These are phyloP conservation scores for Umbelopsis sp. DNA, from an alignment of 192 early-diverging fungal genomes.

Conservation along the genomic window DNA sequence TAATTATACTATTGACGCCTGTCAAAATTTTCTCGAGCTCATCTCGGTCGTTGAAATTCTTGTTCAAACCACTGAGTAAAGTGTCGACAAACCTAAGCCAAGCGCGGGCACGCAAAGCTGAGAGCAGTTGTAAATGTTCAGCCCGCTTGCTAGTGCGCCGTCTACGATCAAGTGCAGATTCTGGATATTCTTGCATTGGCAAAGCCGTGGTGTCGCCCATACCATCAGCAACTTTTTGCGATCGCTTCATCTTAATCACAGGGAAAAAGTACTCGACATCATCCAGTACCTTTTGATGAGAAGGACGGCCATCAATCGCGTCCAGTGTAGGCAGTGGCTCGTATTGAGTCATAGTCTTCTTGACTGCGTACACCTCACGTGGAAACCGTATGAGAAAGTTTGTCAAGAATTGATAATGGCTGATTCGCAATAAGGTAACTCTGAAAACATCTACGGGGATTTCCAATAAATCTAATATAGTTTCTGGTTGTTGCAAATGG, in stretches of 20 bases:
- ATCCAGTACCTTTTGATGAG: neutral
- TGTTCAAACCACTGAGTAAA: conserved; percentile 52
- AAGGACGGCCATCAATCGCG: conserved; percentile 8
- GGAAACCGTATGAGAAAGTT: conserved; percentile 56
- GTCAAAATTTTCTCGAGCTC: conserved; percentile 52
- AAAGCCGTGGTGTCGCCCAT: neutral
- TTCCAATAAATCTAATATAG: conserved; percentile 41
- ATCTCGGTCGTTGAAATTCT: conserved; percentile 50
- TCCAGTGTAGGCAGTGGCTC: conserved; percentile 34
- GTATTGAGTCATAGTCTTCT: conserved; percentile 51
- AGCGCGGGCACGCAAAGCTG: conserved; percentile 51
- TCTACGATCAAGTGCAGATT: neutral
- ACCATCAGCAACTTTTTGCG: neutral
- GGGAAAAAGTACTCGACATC: conserved; percentile 44
- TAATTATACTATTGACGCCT: conserved; percentile 53
- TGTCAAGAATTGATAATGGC: conserved; percentile 59
- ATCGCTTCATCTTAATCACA: conserved; percentile 27
- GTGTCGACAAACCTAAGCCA: conserved; percentile 58
- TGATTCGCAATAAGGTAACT: conserved; percentile 52
- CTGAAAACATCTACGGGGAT: conserved; percentile 50
- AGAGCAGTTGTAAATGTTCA: conserved; percentile 32
- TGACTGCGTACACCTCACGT: conserved; percentile 50
- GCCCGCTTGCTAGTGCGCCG: conserved; percentile 19
- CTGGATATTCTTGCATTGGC: neutral
- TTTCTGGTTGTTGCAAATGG: conserved; percentile 21